Conservation (phyloP, 768 basidiomycete genomes). For the Tulasnella sp. region DNA sequence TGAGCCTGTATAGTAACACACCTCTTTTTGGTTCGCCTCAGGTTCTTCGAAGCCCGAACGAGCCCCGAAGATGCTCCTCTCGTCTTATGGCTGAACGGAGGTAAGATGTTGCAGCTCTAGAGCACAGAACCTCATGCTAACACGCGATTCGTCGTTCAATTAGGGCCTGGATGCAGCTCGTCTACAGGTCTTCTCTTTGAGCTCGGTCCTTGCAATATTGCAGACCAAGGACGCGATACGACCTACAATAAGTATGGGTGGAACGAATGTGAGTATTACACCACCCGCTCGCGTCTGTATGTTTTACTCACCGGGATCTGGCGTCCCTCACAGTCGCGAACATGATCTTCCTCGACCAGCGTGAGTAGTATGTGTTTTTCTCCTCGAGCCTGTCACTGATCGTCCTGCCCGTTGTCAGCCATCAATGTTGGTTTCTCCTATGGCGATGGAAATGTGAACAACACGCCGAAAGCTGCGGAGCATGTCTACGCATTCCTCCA, state of each 20-base stretch:
- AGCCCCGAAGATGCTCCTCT: slow-evolving; percentile 79
- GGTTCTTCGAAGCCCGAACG: slow-evolving; percentile 87
- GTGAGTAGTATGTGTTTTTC: slow-evolving; percentile 28
- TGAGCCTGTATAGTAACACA: neutral
- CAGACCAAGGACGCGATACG: slow-evolving; percentile 68
- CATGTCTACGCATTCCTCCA: slow-evolving; percentile 88
- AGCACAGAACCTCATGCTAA: neutral
- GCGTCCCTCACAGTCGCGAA: slow-evolving; percentile 43
- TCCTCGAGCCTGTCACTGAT: slow-evolving; percentile 37
- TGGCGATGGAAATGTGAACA: slow-evolving; percentile 73
- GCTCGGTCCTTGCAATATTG: slow-evolving; percentile 83
- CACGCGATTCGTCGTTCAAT: neutral
- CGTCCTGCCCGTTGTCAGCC: slow-evolving; percentile 49
- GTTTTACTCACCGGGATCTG: neutral
- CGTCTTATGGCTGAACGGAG: slow-evolving; percentile 83
- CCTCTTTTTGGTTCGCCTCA: slow-evolving; percentile 40
- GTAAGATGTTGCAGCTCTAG: slow-evolving; percentile 48
- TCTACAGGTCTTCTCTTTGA: slow-evolving; percentile 75
- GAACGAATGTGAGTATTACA: slow-evolving; percentile 54
- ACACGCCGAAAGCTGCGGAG: slow-evolving; percentile 81
- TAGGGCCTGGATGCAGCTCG: slow-evolving; percentile 42
- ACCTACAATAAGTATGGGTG: slow-evolving; percentile 80
- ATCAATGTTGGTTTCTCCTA: slow-evolving; percentile 92
- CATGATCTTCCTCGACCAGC: slow-evolving; percentile 68
- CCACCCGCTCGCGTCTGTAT: neutral